Evolutionary conservation across 1,139 yeast genomes (phyloP), one percentile per base, ranked within the genome.

Genomic region (Kazachstania sp.): DNA sequence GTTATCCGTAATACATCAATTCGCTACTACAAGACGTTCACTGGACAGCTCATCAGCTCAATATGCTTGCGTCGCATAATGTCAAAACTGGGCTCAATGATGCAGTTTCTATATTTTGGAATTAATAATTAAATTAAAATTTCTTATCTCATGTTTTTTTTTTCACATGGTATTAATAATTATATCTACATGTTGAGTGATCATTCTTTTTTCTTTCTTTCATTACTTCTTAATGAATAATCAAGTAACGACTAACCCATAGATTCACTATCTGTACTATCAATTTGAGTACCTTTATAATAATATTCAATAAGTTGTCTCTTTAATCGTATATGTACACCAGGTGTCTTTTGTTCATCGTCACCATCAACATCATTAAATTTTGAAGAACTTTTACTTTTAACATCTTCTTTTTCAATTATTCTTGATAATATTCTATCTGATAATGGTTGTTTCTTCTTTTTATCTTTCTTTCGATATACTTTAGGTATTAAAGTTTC

Each of bases 221-320:
- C 9, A 23, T 23, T 7, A 23, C 28, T 23, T 4, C 4, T 6
- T 23, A 23, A 16, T 11, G n/a, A n/a, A 32, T 32, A 16, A 2
- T 32, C 9, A 16, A 15, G 11, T 7, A 8, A 4, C 11, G 4
- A 37, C 11, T 37, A 37, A 13, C 39, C 31, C 32, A 16, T 28
- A 11, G 41, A 39, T 4, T 39, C 41, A 26, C 32, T 26, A 30
- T 39, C 41, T 3, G 42, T 29, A 20, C 19, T 19, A 13, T 29
- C 23, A 1, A 15, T 16, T 30, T 13, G 28, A 7, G 16, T 30
- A 13, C 42, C 37, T 28, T 26, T 16, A n/a, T 41, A 37, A 16
- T 43, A 43, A 23, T 43, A 37, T 15, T 20, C 40, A 1, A 29
- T 18, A 36, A 43, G 37, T 5, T 43, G 45, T 19, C 36, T 37